Evolutionary conservation across 495 filamentous ascomycete species (phyloP), one percentile per base, ranked within the genome.

Genomic region (Aspergillus sclerotioniger): DNA sequence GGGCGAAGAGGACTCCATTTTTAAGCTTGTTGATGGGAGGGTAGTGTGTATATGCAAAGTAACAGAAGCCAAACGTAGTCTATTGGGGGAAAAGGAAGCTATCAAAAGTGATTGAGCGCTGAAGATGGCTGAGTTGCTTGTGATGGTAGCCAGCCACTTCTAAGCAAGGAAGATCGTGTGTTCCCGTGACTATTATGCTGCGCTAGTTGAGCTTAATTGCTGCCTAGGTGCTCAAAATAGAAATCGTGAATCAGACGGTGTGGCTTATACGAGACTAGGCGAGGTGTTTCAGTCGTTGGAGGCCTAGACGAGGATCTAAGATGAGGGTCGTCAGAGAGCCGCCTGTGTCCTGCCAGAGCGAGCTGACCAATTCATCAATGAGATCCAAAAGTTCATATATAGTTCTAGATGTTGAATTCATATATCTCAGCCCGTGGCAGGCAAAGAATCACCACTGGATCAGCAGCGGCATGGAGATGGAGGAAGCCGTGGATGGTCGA

Each of bases 1-100:
- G 16, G 53, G 17, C 13, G 54, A 45, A 44, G 9, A 8, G n/a
- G 51, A 28, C 12, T 47, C 45, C 57, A 59, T 59, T 35, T 20
- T 32, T 28, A 25, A 43, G 37, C 37, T 39, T 20, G 15, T 8
- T 32, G 31, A 13, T 3, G 16, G n/a, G n/a, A n/a, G n/a, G 31
- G 21, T 13, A 32, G 48, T 17, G 31, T 25, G 25, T 25, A 25
- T 25, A 25, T 25, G 48, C 31, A 51, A n/a, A 41, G 13, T 41
- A 41, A 6, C 37, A 41, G 37, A 41, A n/a, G 2, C 25, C 25
- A 25, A 25, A 41, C 5, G n/a, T 6, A 41, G 13, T 15, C 13
- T 13, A 41, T 41, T 6, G 5, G 13, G 37, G n/a, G 37, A 7
- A 7, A 41, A 15, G n/a, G 13, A 15, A n/a, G 13, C 37, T n/a